Base-by-base conservation (phyloP, 169 alveolate species). In the Besnoitia besnoiti region DNA sequence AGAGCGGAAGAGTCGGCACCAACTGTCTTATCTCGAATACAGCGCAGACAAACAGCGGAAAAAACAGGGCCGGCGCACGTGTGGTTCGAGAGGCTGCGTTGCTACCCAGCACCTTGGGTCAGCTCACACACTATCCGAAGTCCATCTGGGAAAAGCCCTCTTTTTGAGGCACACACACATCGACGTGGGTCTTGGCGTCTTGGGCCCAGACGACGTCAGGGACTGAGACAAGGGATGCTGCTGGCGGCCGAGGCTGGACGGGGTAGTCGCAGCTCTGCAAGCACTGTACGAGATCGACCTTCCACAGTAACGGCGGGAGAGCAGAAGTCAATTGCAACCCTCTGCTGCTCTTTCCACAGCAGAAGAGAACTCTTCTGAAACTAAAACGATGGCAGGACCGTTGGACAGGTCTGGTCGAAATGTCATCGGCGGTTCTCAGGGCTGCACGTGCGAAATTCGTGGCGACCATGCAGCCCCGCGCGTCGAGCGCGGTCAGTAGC, bases 331-430 rank as follows among this genome's bases (percentile, higher is more conserved):
- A 21, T 3, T 55, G 67, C 67, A 19, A n/a, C 67, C 33, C 67
- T 55, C 67, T n/a, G 67, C 67, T 55, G 67, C 67, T 55, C 67
- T 55, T 55, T 55, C 67, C 67, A 55, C 67, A 55, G 67, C 67
- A 55, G 67, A 55, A 55, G 12, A 55, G 33, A 55, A 55, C 67
- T 55, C 67, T 55, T 55, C 67, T 55, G 67, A 55, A 55, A 55
- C 67, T 55, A 55, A 55, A 49, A 55, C 67, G 67, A 21, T n/a
- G 67, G 30, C 3, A n/a, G 24, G 24, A 55, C 12, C 1, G 1
- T 5, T 55, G 67, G n/a, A n/a, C 30, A 1, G 24, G 67, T 19
- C 67, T 55, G 33, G 12, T 55, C 67, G n/a, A n/a, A 55, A 55
- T 55, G 33, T 5, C 12, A 1, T 55, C 67, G 27, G 67, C 24